Evolutionary conservation across 306 rosid species (phyloP), one percentile per base, ranked within the genome.

Genomic region (Echinosophora koreensis): DNA sequence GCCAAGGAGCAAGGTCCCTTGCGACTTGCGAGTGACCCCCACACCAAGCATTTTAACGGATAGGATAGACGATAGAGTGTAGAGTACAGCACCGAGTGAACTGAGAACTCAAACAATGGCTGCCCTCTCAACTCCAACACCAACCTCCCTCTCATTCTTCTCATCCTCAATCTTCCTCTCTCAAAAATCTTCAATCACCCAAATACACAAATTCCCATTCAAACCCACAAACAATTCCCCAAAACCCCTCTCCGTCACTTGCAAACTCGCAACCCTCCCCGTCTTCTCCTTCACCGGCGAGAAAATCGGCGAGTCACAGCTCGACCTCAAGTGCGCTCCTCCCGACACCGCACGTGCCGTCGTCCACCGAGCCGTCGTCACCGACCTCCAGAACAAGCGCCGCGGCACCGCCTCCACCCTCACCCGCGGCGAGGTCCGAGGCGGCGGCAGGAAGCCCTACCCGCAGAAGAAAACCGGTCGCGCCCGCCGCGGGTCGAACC

Each of bases 331-430:
- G 49, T 15, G 94, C 11, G 99, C 97, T 3, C 88, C 92, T 3
- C 89, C 92, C 0, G 88, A 81, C 64, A 95, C 99, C 9, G 95
- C 99, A 0, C 96, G 97, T 13, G 91, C 99, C 50, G 97, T 95
- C 41, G 97, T 95, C 62, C 99, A 95, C 89, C 93, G 97, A 2
- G 99, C 87, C 57, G 69, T 95, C 11, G 71, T 92, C 84, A 83
- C 88, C 8, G 99, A 92, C 90, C 97, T 88, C 57, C 97, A 88
- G 79, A 95, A 95, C 91, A 87, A 86, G 87, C 99, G 99, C 49
- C 97, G 97, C 10, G 97, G 99, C 56, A 95, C 99, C 0, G 99
- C 99, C 32, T 95, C 99, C 8, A 95, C 97, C 2, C 91, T 92
- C 74, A 95, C 97, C 0, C 90, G 97, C 17, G 93, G 18, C 0